A percentile compares a stretch with the other conserved stretches of the same genome.
These are phyloP conservation scores for Lactifluus hygrophoroides DNA, from an alignment of 768 basidiomycete genomes.

Conservation along the genomic window DNA sequence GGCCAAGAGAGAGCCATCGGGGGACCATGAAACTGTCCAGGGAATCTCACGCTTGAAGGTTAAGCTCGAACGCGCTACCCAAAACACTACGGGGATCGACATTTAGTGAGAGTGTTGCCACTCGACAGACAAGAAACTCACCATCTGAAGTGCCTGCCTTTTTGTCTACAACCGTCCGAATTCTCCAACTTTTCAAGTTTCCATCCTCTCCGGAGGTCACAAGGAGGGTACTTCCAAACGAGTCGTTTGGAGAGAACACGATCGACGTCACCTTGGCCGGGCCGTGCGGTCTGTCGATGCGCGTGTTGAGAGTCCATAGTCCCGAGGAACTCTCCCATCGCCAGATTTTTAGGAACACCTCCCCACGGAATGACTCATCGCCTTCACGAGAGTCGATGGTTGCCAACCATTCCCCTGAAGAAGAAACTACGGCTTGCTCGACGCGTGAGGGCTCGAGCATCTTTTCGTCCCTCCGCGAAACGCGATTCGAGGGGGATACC, in stretches of 20 bases:
- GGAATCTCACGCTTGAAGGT: constrained; percentile 62
- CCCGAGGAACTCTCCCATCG: constrained; percentile 59
- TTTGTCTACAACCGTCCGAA: constrained; percentile 40
- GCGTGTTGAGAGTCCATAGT: constrained; percentile 74
- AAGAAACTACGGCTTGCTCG: constrained; percentile 56
- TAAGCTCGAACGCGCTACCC: constrained; percentile 72
- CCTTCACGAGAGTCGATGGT: constrained; percentile 73
- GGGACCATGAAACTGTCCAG: constrained; percentile 64
- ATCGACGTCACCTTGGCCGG: constrained; percentile 49
- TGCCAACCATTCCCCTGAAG: constrained; percentile 82
- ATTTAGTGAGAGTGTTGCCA: background rate
- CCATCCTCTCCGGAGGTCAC: constrained; percentile 73
- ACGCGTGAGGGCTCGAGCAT: constrained; percentile 68
- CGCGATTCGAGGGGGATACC: constrained; percentile 86
- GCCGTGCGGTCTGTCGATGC: constrained; percentile 85
- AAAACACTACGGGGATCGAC: constrained; percentile 43
- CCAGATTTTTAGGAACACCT: constrained; percentile 88
- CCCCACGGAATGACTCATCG: constrained; percentile 54
- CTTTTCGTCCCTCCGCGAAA: constrained; percentile 75
- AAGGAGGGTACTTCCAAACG: constrained; percentile 35
- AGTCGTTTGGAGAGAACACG: constrained; percentile 52
- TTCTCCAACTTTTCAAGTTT: constrained; percentile 73
- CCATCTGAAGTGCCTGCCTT: constrained; percentile 41
- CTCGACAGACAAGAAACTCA: constrained; percentile 26
- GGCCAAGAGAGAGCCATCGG: constrained; percentile 79